phyloP scores from a whole-genome alignment of 805 yeast genomes.

The Sugiyamaella mastotermitis region DNA sequence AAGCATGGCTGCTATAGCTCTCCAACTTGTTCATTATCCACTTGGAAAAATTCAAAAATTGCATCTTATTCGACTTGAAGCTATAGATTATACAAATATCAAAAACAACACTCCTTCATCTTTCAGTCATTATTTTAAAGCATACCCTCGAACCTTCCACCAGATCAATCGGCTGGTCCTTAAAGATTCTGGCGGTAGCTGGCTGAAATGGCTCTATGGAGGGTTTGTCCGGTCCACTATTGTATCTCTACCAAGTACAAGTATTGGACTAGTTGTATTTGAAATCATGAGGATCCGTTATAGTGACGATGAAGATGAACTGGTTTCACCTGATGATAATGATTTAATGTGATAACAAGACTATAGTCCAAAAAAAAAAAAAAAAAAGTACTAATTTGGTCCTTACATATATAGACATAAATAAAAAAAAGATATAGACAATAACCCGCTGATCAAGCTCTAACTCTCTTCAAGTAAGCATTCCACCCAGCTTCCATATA shows the following conservation, averaged over 20 bases:
- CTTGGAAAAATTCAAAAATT: conserved; percentile 71
- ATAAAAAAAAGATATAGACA: too few relatives aligned
- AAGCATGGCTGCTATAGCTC: conserved; percentile 72
- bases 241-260: conserved; percentile 80
- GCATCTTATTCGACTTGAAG: conserved; percentile 73
- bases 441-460: too few relatives aligned
- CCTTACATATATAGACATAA: too few relatives aligned
- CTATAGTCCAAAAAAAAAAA: too few relatives aligned
- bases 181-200: conserved; percentile 46
- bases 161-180: conserved; percentile 49
- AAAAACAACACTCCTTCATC: conserved; percentile 16
- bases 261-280: conserved; percentile 76
- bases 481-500: conserved; percentile 94
- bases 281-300: conserved; percentile 59
- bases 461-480: conserved; percentile 48
- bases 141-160: conserved; percentile 69
- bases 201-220: conserved; percentile 66
- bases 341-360: too few relatives aligned
- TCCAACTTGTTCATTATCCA: conserved; percentile 80
- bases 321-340: too few relatives aligned
- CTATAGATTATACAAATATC: conserved; percentile 52
- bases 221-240: conserved; percentile 72
- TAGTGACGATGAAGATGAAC: conserved; percentile 11
- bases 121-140: conserved; percentile 53
- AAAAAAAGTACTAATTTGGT: too few relatives aligned